Base-by-base conservation (phyloP, 192 early-diverging fungal genomes). In the Spizellomyces sp. region DNA sequence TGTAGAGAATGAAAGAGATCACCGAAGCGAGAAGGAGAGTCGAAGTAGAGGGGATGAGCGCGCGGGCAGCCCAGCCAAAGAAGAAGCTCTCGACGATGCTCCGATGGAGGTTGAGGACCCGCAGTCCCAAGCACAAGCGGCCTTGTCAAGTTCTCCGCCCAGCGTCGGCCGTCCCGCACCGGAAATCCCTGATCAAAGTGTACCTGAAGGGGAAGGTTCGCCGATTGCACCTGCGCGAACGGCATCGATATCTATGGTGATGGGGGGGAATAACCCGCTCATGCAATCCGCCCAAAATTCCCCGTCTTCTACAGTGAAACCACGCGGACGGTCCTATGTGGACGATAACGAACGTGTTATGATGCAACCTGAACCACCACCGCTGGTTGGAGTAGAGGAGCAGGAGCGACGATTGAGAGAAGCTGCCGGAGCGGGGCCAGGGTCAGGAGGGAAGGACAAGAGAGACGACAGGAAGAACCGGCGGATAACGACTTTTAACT, bases 301-400 rank as follows among this genome's bases (percentile, higher is more conserved):
- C 5, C 15, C n/a, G 19, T 62, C 60, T 27, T 62, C 60, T 15
- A 15, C 60, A 15, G 5, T 48, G 9, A 15, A 14, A 52, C 17
- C 62, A 12, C 12, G 48, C 44, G 43, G 44, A 5, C 43, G 67
- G 12, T 66, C 12, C n/a, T 73, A 70, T 36, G 73, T 84, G n/a
- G 85, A 87, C 69, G 85, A 87, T 44, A 81, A 70, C 47, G 72
- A 77, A 43, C 62, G 85, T 50, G 70, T 81, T 48, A 77, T 87
- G 80, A 61, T 81, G 66, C 85, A 87, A 70, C 48, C 69, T 10
- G 62, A 66, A n/a, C 74, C 76, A 22, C 60, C 70, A 42, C 67
- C 82, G 21, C 70, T 70, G 46, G n/a, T 82, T 1, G 27, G 27
- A 36, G 27, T 36, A 36, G 27, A 36, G 27, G 27, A 36, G 27